Base-by-base conservation (phyloP, 768 basidiomycete species). In the Amanita molliuscula region DNA sequence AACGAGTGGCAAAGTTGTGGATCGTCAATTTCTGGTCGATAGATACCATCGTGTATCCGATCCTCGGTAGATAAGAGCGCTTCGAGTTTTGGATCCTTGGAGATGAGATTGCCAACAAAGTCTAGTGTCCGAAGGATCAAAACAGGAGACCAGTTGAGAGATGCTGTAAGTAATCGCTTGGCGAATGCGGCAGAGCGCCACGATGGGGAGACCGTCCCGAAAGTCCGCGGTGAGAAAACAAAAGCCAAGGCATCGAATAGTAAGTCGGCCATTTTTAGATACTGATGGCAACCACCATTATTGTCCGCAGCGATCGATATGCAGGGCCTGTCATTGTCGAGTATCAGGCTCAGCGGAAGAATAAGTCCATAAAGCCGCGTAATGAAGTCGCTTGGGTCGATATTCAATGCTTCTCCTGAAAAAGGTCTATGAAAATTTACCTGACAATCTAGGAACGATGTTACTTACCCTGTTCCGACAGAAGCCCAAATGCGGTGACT, bases 401-500 rank as follows among this genome's bases (percentile, higher is more conserved):
- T 89, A 59, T 92, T 93, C 57, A 99, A 75, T n/a, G 95, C 90
- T 69, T 99, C 96, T 52, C 93, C 92, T 95, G 61, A 50, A 53
- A 51, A 51, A 49, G 49, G 47, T 46, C 57, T 40, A 50, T 50
- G 57, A 10, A 15, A 38, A 36, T 21, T 31, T 15, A 21, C 8
- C 40, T 26, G 28, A 25, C 31, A 33, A 35, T 46, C 44, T 6
- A 21, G 44, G 15, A n/a, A 47, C 25, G 25, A 34, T 15, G 21
- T 16, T 23, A 52, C 29, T 23, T 18, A 52, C 95, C 96, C 81
- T 99, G 96, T 23, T 96, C 96, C 10, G 89, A 88, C 36, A 98
- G 78, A 43, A 99, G 79, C 61, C 97, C 93, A 59, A 97, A 97
- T n/a, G 95, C 96, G 35, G 96, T 96, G 52, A 88, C 82, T 59